Base-by-base conservation (phyloP, 176 grass and related monocot genomes). In the Aegilops tauschii region DNA sequence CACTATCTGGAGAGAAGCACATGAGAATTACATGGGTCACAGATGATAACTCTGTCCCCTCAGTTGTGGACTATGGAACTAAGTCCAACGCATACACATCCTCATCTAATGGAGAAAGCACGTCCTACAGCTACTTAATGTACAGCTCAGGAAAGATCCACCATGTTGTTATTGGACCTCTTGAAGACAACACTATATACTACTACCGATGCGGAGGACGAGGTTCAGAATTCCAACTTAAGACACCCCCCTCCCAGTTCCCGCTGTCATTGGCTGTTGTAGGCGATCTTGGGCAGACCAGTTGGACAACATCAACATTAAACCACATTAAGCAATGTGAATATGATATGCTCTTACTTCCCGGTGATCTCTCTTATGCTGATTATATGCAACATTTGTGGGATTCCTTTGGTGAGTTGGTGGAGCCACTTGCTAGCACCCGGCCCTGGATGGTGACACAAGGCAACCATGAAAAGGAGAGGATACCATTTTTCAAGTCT, bases 391-490 rank as follows among this genome's bases (percentile, higher is more conserved):
- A 96, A 82, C 90, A 92, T 67, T 86, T 98, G 76, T 98, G 96
- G 96, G 96, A 98, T 92, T 88, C 90, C 45, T 98, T 98, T 80
- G 96, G 96, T 62, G 61, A 61, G 25, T 54, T 98, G 79, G 96
- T 98, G 73, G 86, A 96, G 77, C 96, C 96, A 49, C 96, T 96
- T 78, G 93, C 96, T 28, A 98, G 96, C 79, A 84, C 83, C 50
- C 86, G 92, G 61, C 93, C 93, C 28, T 98, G 96, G 96, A 98
- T 98, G 96, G 93, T 96, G 52, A 98, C 96, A 4, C 90, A 98
- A 91, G 96, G 96, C 76, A 98, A 98, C 76, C 96, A 98, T 91
- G 96, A 98, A 87, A 96, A 94, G 79, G 96, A 98, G 83, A 84
- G 40, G 10, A 93, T 98, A 88, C 71, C 47, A n/a, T 88, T 96